Conservation (phyloP, 2,329 filamentous ascomycete genomes). For the Ambrosiella xylebori region DNA sequence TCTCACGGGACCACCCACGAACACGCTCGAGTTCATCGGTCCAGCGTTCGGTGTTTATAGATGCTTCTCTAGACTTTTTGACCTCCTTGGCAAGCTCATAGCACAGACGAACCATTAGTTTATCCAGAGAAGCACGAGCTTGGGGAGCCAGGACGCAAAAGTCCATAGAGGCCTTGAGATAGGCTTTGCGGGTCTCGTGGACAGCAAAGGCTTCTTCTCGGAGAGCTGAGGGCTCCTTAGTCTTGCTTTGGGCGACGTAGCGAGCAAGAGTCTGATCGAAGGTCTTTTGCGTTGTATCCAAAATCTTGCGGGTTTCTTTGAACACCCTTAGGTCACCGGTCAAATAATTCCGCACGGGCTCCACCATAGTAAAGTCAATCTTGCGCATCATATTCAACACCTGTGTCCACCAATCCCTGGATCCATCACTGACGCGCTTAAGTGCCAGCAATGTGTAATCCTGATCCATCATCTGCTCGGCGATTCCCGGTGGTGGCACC, state of each 20-base stretch:
- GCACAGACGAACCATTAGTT: slow-evolving; percentile 68
- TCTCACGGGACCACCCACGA: slow-evolving; percentile 80
- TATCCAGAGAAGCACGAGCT: slow-evolving; percentile 67
- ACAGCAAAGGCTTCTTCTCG: slow-evolving; percentile 92
- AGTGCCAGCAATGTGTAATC: slow-evolving; percentile 86
- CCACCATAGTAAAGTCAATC: slow-evolving; percentile 58
- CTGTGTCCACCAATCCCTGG: slow-evolving; percentile 73
- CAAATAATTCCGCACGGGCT: slow-evolving; percentile 68
- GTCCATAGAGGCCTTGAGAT: slow-evolving; percentile 83
- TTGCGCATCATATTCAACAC: slow-evolving; percentile 57
- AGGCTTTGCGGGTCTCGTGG: slow-evolving; percentile 79
- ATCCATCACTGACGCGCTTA: slow-evolving; percentile 68
- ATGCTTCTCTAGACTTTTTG: slow-evolving; percentile 50
- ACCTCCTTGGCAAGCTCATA: slow-evolving; percentile 81
- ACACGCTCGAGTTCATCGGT: slow-evolving; percentile 76
- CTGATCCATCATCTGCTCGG: slow-evolving; percentile 77
- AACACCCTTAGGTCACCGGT: slow-evolving; percentile 65
- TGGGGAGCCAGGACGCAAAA: slow-evolving; percentile 81
- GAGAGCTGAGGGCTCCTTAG: slow-evolving; percentile 80
- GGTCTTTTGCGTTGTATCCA: slow-evolving; percentile 67
- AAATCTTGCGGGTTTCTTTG: slow-evolving; percentile 60
- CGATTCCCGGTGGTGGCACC: slow-evolving; percentile 54
- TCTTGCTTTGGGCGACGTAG: slow-evolving; percentile 73
- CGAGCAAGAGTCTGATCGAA: slow-evolving; percentile 70
- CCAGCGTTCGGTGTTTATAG: slow-evolving; percentile 47